Evolutionary conservation across 2,329 filamentous ascomycete species (phyloP).

Genomic region (Xylaria sp.): DNA sequence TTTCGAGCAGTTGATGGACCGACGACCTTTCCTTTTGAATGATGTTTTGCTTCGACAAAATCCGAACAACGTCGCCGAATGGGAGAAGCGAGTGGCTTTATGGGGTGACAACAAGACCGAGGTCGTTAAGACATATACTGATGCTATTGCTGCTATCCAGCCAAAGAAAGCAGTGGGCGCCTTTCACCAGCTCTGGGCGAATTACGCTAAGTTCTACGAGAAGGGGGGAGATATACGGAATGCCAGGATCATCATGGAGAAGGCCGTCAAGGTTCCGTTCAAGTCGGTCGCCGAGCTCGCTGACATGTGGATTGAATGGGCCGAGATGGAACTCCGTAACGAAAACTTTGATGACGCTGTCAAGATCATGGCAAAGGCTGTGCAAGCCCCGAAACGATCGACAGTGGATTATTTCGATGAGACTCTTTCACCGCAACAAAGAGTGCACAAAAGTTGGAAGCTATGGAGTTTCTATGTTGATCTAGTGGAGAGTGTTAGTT

Average conservation of each 20-base stretch:
- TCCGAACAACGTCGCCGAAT: conserved; percentile 93
- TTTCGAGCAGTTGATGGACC: conserved; percentile 98
- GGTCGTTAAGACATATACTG: conserved; percentile 92
- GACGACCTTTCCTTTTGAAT: conserved; percentile 93
- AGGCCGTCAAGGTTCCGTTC: conserved; percentile 96
- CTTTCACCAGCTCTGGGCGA: conserved; percentile 95
- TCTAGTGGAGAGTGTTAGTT: conserved; percentile 92
- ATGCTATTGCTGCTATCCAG: conserved; percentile 90
- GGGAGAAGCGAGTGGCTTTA: conserved; percentile 94
- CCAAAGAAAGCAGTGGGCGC: conserved; percentile 94
- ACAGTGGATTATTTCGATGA: conserved; percentile 99
- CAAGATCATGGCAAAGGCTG: conserved; percentile 95
- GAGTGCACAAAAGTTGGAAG: conserved; percentile 99
- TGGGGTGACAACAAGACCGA: conserved; percentile 95
- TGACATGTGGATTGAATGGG: conserved; percentile 99
- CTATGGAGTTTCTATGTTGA: conserved; percentile 99
- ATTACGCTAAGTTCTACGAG: conserved; percentile 98
- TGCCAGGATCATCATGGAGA: conserved; percentile 94
- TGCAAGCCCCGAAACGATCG: conserved; percentile 96
- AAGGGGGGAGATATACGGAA: conserved; percentile 83
- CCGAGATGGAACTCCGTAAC: conserved; percentile 94
- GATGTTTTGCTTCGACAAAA: conserved; percentile 96
- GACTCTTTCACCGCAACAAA: conserved; percentile 89
- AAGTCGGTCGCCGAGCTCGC: conserved; percentile 97
- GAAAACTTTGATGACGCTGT: conserved; percentile 97